Evolutionary conservation across 768 basidiomycete species (phyloP).

Genomic region (Collybiopsis luxurians): DNA sequence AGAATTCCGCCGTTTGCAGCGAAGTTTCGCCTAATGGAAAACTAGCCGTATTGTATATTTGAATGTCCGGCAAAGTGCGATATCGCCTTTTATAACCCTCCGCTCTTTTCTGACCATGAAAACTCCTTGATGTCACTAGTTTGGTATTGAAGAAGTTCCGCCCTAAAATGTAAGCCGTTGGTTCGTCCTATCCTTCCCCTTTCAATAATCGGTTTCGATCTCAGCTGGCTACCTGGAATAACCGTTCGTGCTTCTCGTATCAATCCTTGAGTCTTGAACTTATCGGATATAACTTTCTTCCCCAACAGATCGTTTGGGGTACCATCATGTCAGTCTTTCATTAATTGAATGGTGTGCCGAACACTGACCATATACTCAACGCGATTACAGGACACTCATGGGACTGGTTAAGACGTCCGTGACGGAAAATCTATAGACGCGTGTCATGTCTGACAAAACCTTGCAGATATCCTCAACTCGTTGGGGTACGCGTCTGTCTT

Average conservation of each 20-base stretch:
- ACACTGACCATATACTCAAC: neutral
- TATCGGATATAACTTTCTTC: neutral
- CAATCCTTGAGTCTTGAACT: neutral
- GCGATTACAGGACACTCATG: constrained; percentile 50
- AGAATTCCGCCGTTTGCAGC: constrained; percentile 15
- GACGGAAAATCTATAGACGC: neutral
- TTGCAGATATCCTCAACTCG: constrained; percentile 58
- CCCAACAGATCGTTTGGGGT: constrained; percentile 57
- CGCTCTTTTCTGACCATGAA: neutral
- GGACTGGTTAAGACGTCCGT: constrained; percentile 63
- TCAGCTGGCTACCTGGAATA: constrained; percentile 64
- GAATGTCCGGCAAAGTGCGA: constrained; percentile 71
- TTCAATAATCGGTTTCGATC: neutral
- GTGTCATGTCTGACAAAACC: neutral
- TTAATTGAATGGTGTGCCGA: neutral
- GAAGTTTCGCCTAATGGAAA: neutral
- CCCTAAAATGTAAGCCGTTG: constrained; percentile 51
- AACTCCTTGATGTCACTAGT: neutral
- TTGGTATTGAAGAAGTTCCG: constrained; percentile 57
- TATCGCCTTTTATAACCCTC: neutral
- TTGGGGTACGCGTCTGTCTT: constrained; percentile 54
- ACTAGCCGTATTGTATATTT: constrained; percentile 58
- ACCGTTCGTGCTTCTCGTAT: constrained; percentile 36
- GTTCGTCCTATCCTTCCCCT: neutral
- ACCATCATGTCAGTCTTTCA: constrained; percentile 46